Percentiles rank a stretch among this genome's conserved stretches.
Evolutionary conservation across 169 alveolate genomes (phyloP).

Genomic region (Cryptosporidium tyzzeri): DNA sequence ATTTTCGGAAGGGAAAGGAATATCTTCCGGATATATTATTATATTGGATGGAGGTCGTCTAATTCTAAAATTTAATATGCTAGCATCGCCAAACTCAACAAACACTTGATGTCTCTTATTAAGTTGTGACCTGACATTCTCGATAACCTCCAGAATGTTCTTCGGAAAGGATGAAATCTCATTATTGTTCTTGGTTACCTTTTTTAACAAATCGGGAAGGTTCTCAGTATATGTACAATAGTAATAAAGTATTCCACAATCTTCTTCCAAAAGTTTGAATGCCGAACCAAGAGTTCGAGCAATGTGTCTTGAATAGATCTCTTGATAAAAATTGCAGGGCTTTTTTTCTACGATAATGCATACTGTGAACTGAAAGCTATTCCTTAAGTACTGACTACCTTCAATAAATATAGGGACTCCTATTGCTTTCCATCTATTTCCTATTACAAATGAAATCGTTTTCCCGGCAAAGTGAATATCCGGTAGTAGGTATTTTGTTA

Average conservation of each 20-base stretch:
- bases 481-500: conserved; percentile 45
- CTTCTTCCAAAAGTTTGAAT: conserved; percentile 66
- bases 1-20: conserved; percentile 33
- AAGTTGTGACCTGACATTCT: conserved; percentile 37
- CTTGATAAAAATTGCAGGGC: neutral
- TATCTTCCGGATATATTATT: conserved; percentile 32
- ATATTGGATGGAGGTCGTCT: conserved; percentile 40
- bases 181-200: neutral
- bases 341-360: conserved; percentile 40
- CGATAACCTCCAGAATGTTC: conserved; percentile 23
- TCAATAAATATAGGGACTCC: conserved; percentile 71
- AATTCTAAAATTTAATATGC: conserved; percentile 24
- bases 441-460: conserved; percentile 37
- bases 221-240: conserved; percentile 40
- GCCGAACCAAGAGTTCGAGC: conserved; percentile 56
- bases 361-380: conserved; percentile 68
- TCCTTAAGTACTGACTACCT: conserved; percentile 54
- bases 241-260: conserved; percentile 55
- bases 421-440: conserved; percentile 52
- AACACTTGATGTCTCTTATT: conserved; percentile 22
- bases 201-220: conserved; percentile 1
- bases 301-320: conserved; percentile 53
- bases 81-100: conserved; percentile 12
- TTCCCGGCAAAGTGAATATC: conserved; percentile 51
- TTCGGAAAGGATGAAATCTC: conserved; percentile 8